These are phyloP conservation scores for Scalesia atractyloides DNA, from an alignment of 129 eudicot species.

Conservation along the genomic window DNA sequence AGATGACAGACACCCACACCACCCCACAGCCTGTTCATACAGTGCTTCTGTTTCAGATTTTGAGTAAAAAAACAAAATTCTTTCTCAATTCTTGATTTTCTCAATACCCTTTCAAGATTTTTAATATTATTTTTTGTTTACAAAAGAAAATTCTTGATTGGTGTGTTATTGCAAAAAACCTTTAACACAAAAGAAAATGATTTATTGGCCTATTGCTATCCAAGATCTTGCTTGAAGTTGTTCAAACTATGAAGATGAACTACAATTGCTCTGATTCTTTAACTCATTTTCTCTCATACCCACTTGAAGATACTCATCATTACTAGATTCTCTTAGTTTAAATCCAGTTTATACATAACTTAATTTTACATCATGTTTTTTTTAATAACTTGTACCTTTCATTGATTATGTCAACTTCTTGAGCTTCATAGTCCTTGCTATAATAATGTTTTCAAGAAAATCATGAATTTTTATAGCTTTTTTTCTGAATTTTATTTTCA, in stretches of 20 bases:
- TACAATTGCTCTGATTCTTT: conserved; percentile 36
- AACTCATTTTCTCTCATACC: conserved; percentile 38
- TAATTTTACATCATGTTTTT: conserved; percentile 22
- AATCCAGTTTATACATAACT: neutral
- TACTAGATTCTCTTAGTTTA: conserved; percentile 14
- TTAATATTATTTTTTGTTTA: neutral
- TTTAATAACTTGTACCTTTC: neutral
- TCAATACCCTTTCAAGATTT: neutral
- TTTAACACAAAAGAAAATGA: conserved; percentile 4
- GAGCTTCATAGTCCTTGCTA: neutral
- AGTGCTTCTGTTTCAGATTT: conserved; percentile 32
- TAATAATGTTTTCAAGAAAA: neutral
- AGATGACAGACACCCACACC: conserved; percentile 34
- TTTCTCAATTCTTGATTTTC: conserved; percentile 21
- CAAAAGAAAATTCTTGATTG: conserved; percentile 33
- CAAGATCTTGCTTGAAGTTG: conserved; percentile 16
- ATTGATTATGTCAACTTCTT: conserved; percentile 2
- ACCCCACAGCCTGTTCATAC: conserved; percentile 45
- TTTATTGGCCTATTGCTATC: conserved; percentile 31
- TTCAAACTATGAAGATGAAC: conserved; percentile 38
- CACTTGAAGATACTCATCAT: conserved; percentile 38
- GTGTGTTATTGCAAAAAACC: conserved; percentile 16
- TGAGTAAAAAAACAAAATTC: conserved; percentile 22
- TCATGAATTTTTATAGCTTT: neutral
- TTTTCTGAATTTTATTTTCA: conserved; percentile 14